A percentile compares a stretch with the other conserved stretches of the same genome.
phyloP scores from a whole-genome alignment of 208 protist genomes.

The Pavlovales sp. region DNA sequence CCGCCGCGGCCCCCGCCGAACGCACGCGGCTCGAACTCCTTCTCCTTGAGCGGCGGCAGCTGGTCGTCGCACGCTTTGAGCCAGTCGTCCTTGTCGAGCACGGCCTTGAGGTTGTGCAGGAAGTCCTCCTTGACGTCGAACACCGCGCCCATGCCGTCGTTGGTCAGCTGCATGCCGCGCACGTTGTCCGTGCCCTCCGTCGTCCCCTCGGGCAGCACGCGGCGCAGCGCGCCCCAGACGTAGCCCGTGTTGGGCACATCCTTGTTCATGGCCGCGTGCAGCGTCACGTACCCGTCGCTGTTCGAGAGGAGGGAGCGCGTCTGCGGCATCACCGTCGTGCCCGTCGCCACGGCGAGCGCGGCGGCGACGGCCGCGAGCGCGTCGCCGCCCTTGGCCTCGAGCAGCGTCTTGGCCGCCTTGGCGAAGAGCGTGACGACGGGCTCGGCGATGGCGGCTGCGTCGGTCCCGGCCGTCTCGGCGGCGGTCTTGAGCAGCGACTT shows the following conservation, averaged over 20 bases:
- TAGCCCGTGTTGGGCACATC: neutral
- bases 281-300: conserved; percentile 13
- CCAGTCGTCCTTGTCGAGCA: neutral
- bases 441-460: conserved; percentile 4
- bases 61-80: neutral
- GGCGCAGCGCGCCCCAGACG: conserved; percentile 31
- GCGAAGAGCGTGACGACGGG: neutral
- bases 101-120: neutral
- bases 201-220: conserved; percentile 4
- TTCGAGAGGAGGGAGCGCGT: neutral
- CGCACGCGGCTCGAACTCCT: neutral
- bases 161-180: neutral
- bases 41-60: neutral
- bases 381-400: conserved; percentile 11
- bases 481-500: conserved; percentile 17
- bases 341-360: conserved; percentile 30
- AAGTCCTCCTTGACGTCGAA: conserved; percentile 34
- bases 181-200: conserved; percentile 22
- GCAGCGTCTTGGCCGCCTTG: neutral
- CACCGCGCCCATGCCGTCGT: conserved; percentile 10
- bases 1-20: neutral
- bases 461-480: neutral
- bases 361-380: conserved; percentile 8
- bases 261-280: neutral
- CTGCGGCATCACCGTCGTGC: neutral